Percentiles rank a stretch among this genome's conserved stretches.
Evolutionary conservation across 2,329 filamentous ascomycete species (phyloP).

Genomic region (Cercospora sesami): DNA sequence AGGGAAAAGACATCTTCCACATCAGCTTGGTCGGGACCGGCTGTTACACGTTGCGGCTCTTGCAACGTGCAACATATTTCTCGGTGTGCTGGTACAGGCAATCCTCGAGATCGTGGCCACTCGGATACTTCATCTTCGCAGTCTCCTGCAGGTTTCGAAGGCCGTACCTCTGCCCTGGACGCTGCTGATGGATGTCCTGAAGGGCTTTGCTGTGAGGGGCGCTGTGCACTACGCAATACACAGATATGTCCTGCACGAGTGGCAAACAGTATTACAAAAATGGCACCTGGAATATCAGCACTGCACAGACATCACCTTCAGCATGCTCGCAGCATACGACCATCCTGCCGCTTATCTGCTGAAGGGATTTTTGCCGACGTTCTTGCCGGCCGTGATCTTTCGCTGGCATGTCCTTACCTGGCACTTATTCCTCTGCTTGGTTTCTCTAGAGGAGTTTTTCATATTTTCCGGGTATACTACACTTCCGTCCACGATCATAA

Average conservation of each 20-base stretch:
- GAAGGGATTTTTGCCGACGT: constrained; percentile 63
- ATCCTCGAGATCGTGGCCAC: constrained; percentile 58
- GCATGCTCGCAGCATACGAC: constrained; percentile 65
- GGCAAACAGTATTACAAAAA: constrained; percentile 33
- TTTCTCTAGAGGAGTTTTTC: constrained; percentile 66
- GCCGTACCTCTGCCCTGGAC: constrained; percentile 59
- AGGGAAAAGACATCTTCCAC: constrained; percentile 54
- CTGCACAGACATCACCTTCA: constrained; percentile 58
- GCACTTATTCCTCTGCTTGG: constrained; percentile 62
- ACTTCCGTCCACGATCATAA: constrained; percentile 58
- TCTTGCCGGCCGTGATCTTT: constrained; percentile 64
- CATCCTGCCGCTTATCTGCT: constrained; percentile 66
- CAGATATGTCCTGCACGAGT: constrained; percentile 62
- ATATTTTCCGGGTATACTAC: constrained; percentile 67
- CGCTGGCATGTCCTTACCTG: constrained; percentile 73
- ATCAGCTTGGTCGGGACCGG: constrained; percentile 43
- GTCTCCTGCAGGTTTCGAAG: constrained; percentile 59
- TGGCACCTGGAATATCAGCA: constrained; percentile 61
- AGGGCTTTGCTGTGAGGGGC: constrained; percentile 59
- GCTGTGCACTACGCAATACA: constrained; percentile 73
- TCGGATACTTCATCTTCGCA: constrained; percentile 53
- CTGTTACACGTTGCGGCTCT: constrained; percentile 55
- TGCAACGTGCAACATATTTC: constrained; percentile 56
- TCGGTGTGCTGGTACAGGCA: constrained; percentile 57
- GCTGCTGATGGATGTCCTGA: constrained; percentile 56